Evolutionary conservation across 768 basidiomycete species (phyloP), one percentile per base, ranked within the genome.

Genomic region (Coprinellus aureogranulatus): DNA sequence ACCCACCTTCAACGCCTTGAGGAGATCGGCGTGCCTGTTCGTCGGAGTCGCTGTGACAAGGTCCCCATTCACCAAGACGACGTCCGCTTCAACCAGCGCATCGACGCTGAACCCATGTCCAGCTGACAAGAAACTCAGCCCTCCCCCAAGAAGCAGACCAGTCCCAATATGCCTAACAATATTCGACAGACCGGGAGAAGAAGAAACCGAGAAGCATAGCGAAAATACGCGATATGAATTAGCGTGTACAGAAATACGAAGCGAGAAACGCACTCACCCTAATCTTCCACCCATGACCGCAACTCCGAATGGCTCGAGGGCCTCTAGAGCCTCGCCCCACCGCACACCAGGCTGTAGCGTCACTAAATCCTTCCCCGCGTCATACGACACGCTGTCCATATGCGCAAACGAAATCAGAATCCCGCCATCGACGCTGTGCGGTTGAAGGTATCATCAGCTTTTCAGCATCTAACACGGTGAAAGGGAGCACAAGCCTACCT

Each of bases 141-240:
- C 78, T 6, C 78, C 77, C 16, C 78, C 78, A 12, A 77, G 68
- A n/a, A 79, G 73, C 25, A 78, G 65, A 10, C 77, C 78, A 2
- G 76, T 75, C 25, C 76, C 77, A 14, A 77, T 72, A 61, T 72
- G 70, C 31, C 75, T 77, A 46, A 14, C 20, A 34, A 16, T 47
- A 30, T 12, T 31, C 5, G 53, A 44, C 51, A 16, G n/a, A n/a
- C n/a, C 25, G 39, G 34, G 22, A 30, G 42, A 26, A 52, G 25
- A 47, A 14, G 58, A 37, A 20, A 11, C 46, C 14, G 30, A 37
- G 34, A 42, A 45, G 18, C 28, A 27, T 26, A 23, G 10, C 34
- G 25, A 51, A 30, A 49, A 23, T n/a, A n/a, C n/a, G 31, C 39
- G 34, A 34, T 6, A 34, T 34, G 34, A 34, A 34, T 34, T 34